Base-by-base conservation (phyloP, 2,329 filamentous ascomycete species). In the Trichoderma guizhouense region DNA sequence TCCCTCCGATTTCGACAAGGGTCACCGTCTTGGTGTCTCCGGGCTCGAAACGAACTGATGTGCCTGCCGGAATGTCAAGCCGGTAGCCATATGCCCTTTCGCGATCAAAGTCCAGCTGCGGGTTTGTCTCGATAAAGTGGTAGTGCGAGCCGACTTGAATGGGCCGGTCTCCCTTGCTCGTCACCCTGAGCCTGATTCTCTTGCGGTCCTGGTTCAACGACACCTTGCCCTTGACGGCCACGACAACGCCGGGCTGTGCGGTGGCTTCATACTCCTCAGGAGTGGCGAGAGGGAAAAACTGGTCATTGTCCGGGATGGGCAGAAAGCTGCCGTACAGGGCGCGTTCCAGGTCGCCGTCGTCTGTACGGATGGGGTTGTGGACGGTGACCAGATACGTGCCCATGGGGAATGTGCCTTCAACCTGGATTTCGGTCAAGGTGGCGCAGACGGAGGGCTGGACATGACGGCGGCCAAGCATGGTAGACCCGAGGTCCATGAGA, bases 341-440 rank as follows among this genome's bases (percentile, higher is more conserved):
- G 77, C 91, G 91, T n/a, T 89, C 90, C 39, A 98, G 85, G 81
- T 98, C 91, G 6, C 95, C 95, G 79, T 98, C 92, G 75, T 97
- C 92, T 73, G 90, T 91, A 75, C 90, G 90, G 81, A 98, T 92
- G 30, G 95, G 95, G 79, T 97, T 90, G 82, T 97, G 94, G 21
- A 98, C 93, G 0, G 95, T 98, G 43, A 98, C 95, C 53, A 98
- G 90, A 79, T 97, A 98, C 2, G 95, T 97, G 69, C 95, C 95
- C 7, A 89, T 92, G 32, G 90, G 91, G 79, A 98, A 98, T 2
- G 95, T 98, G 72, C 95, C 95, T 83, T 98, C 95, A 75, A 98
- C 93, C 86, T 97, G 94, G 76, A 98, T 88, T 83, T 97, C 92
- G 72, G 89, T 87, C 57, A 98, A 88, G 3, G 93, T 94, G 55